These are phyloP conservation scores for Diospyros lotus DNA, from an alignment of 148 eudicot genomes.

Conservation along the genomic window DNA sequence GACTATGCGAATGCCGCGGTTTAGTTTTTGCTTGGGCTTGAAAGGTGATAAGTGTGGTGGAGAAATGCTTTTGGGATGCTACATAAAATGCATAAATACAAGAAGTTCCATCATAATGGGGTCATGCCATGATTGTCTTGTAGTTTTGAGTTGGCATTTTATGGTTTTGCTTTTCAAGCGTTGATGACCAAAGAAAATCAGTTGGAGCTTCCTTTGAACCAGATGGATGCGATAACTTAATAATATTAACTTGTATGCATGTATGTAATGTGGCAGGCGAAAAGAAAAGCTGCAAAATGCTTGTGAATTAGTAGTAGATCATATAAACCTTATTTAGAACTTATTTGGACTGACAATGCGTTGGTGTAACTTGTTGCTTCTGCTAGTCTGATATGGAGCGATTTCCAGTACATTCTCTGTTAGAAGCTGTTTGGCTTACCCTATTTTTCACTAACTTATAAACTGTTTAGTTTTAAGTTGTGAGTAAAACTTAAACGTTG, in stretches of 20 bases:
- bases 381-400: background rate
- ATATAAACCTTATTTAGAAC: background rate
- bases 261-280: no score
- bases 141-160: background rate
- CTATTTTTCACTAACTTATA: no score
- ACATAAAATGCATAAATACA: background rate
- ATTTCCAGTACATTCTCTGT: no score
- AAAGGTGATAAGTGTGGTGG: background rate
- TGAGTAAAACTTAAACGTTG: no score
- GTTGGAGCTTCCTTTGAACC: background rate
- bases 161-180: background rate
- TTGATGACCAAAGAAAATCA: background rate
- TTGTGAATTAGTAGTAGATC: background rate
- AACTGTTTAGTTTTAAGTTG: no score
- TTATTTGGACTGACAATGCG: background rate
- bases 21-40: background rate
- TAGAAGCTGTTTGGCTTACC: no score
- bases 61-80: background rate
- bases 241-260: background rate
- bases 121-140: background rate
- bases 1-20: background rate
- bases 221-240: background rate
- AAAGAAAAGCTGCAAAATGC: background rate
- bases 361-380: background rate
- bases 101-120: background rate